These are phyloP conservation scores for Trichaptum fuscoviolaceum DNA, from an alignment of 768 basidiomycete genomes.

Conservation along the genomic window DNA sequence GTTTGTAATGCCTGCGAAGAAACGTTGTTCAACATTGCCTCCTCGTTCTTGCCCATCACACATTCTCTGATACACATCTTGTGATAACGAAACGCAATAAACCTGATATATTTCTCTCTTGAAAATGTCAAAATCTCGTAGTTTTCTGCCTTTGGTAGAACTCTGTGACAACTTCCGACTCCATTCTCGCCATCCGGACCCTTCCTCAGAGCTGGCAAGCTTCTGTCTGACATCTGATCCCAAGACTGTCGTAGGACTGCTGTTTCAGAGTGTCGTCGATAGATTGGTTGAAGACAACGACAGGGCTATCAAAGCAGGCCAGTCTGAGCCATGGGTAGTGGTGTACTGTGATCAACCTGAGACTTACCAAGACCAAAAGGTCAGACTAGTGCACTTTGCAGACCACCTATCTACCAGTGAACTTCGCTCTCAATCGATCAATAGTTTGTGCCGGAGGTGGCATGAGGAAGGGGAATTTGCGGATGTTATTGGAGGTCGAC, in stretches of 20 bases:
- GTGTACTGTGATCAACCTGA: constrained; percentile 54
- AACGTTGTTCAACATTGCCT: too few species aligned
- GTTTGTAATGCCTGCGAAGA: too few species aligned
- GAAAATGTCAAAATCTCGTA: background rate
- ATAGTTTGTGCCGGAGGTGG: constrained; percentile 70
- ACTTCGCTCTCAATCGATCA: constrained; percentile 58
- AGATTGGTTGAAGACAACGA: constrained; percentile 23
- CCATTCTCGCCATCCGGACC: constrained; percentile 23
- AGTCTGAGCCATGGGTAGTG: constrained; percentile 26
- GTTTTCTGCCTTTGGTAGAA: constrained; percentile 59
- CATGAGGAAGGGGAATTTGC: constrained; percentile 57
- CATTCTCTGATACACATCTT: too few species aligned
- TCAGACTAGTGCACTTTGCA: constrained; percentile 41
- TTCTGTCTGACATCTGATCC: constrained; percentile 48
- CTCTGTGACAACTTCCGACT: constrained; percentile 66
- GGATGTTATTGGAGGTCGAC: constrained; percentile 62
- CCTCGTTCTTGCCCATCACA: too few species aligned
- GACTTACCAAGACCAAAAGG: constrained; percentile 29
- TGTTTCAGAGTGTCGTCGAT: constrained; percentile 27
- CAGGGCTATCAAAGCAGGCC: background rate
- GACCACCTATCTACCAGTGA: constrained; percentile 46
- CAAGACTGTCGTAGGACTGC: constrained; percentile 43
- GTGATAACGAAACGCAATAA: too few species aligned
- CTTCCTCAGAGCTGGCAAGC: constrained; percentile 45
- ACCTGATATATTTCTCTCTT: background rate